Conservation (phyloP, 371 early-diverging fungal species). For the Funneliformis caledonium region DNA sequence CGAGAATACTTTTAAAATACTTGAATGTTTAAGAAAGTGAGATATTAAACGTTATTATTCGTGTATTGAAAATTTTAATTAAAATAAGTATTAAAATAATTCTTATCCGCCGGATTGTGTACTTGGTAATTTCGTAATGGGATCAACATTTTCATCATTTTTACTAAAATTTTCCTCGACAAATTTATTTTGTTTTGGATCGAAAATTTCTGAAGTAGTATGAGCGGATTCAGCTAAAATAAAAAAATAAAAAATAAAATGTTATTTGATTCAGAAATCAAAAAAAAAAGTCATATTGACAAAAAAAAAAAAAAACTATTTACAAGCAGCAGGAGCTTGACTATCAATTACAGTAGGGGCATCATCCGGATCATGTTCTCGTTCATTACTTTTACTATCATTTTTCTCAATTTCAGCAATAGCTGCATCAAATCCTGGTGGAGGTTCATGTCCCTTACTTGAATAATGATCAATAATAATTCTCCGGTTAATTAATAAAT, state of each 20-base stretch:
- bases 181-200: slow-evolving; percentile 6
- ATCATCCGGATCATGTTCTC: not conserved
- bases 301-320: too few relatives aligned
- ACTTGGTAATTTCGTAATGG: not conserved
- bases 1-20: too few relatives aligned
- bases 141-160: not conserved
- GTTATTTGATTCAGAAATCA: not conserved
- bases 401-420: not conserved
- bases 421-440: not conserved
- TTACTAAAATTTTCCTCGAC: not conserved
- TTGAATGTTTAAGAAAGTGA: too few relatives aligned
- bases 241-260: not conserved
- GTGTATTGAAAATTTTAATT: too few relatives aligned
- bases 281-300: not conserved
- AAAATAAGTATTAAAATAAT: too few relatives aligned
- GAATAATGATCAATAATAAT: too few relatives aligned
- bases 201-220: not conserved
- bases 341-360: not conserved
- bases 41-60: too few relatives aligned
- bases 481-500: too few relatives aligned
- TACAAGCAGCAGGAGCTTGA: slow-evolving; percentile 15
- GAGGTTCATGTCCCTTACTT: not conserved
- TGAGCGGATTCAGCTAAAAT: not conserved
- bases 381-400: too few relatives aligned
- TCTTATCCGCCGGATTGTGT: not conserved